These are phyloP conservation scores for Trichoderma aggressivum DNA, from an alignment of 2,329 filamentous ascomycete genomes.

Conservation along the genomic window DNA sequence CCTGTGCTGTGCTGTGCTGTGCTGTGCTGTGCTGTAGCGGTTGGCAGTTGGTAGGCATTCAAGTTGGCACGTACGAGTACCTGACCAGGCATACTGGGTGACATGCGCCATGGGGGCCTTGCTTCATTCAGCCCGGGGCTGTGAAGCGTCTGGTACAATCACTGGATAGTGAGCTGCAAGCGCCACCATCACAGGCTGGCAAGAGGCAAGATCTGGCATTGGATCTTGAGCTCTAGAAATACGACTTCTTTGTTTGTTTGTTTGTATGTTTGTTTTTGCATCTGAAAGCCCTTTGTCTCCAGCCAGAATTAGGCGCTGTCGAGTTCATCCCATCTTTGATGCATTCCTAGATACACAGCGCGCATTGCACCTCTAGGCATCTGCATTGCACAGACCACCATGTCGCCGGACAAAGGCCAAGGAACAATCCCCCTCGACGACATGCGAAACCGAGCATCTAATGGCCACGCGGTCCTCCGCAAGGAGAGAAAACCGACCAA, in stretches of 20 bases:
- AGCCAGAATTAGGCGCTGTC: neutral
- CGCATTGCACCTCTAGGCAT: neutral
- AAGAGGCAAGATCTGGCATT: neutral
- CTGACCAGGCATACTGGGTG: neutral
- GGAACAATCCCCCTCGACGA: conserved; percentile 20
- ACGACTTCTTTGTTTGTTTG: neutral
- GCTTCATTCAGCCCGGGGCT: conserved; percentile 17
- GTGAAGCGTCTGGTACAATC: neutral
- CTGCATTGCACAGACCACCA: conserved; percentile 5
- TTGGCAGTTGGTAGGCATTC: neutral
- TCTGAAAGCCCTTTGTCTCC: neutral
- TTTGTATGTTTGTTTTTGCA: neutral
- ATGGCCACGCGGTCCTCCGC: conserved; percentile 20
- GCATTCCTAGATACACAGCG: neutral
- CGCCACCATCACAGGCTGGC: neutral
- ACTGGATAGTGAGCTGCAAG: neutral
- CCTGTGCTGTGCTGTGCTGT: neutral
- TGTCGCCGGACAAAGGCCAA: conserved; percentile 19
- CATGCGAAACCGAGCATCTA: conserved; percentile 20
- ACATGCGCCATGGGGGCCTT: neutral
- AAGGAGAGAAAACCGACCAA: conserved; percentile 14
- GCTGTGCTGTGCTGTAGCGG: neutral
- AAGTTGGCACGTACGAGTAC: neutral
- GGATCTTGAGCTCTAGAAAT: neutral
- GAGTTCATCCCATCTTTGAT: neutral